phyloP scores from a whole-genome alignment of 768 basidiomycete species.

The Asterophora lycoperdoides region DNA sequence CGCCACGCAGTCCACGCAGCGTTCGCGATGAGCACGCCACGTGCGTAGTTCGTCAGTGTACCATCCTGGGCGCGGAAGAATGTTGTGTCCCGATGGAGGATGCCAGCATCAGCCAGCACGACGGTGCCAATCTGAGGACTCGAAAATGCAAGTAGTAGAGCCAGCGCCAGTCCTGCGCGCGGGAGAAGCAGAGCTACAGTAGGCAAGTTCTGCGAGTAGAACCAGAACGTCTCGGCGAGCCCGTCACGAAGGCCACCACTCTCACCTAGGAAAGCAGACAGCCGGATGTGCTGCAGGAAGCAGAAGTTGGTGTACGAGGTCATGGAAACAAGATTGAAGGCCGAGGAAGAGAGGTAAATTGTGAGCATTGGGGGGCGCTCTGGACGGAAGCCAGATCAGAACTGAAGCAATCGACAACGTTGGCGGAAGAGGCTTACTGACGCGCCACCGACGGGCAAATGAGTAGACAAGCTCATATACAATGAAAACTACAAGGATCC shows the following conservation, averaged over 20 bases:
- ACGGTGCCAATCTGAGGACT: slow-evolving; percentile 43
- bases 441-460: slow-evolving; percentile 70
- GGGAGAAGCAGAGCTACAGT: slow-evolving; percentile 81
- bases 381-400: slow-evolving; percentile 25
- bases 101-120: slow-evolving; percentile 43
- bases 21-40: slow-evolving; percentile 77
- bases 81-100: slow-evolving; percentile 58
- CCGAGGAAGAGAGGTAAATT: slow-evolving; percentile 78
- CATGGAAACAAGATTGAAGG: slow-evolving; percentile 70
- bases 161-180: slow-evolving; percentile 70
- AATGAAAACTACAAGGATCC: slow-evolving; percentile 68
- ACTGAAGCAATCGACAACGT: slow-evolving; percentile 14
- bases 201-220: slow-evolving; percentile 81
- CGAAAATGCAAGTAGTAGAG: slow-evolving; percentile 66
- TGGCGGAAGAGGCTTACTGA: slow-evolving; percentile 52
- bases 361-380: slow-evolving; percentile 82
- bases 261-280: slow-evolving; percentile 58
- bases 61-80: slow-evolving; percentile 68
- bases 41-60: slow-evolving; percentile 67
- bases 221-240: slow-evolving; percentile 81
- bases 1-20: slow-evolving; percentile 81
- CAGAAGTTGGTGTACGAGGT: slow-evolving; percentile 80
- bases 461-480: slow-evolving; percentile 77
- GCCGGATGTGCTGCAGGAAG: slow-evolving; percentile 77
- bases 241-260: slow-evolving; percentile 40